Base-by-base conservation (phyloP, 768 basidiomycete genomes). In the Ramaria sp. region DNA sequence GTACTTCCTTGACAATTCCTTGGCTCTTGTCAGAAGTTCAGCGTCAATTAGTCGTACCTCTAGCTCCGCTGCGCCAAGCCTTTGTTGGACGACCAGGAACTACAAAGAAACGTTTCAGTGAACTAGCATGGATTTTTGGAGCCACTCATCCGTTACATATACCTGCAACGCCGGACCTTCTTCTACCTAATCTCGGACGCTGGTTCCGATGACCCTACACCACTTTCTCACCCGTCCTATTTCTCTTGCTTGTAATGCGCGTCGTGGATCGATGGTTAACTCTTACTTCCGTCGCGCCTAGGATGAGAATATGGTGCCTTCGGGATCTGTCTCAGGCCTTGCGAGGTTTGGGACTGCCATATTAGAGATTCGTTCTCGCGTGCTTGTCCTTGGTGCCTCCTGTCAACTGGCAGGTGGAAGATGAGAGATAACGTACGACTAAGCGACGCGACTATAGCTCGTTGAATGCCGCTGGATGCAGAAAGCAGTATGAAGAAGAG, bases 281-380 rank as follows among this genome's bases (percentile, higher is more conserved):
- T 30, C 31, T 49, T 20, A 27, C 22, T 3, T 10, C 24, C 31
- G 6, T 33, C 31, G 20, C 48, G 27, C 31, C 48, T 17, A 17
- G 15, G 48, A 49, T 22, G 55, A 48, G 55, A 57, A 57, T 57
- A 57, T 57, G 55, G 47, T 17, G 11, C 55, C 47, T 38, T 22
- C 33, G 55, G 47, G 55, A 27, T 37, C 3, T 30, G 48, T 49
- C 27, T 30, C 48, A 49, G 19, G 6, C 27, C 48, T 33, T 49
- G 27, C 48, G n/a, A 33, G 48, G 24, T 24, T 37, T 49, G 48
- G 48, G 48, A 49, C 24, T 30, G 41, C 38, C 27, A 57, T 57
- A 57, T 57, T 57, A 57, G 55, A 57, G 55, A 57, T 49, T 49
- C 17, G 30, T 49, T 57, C 55, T 57, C 47, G 46, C 20, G 31